Evolutionary conservation across 1,284 basidiomycete genomes (phyloP).

Genomic region (Butyriboletus appendiculatus): DNA sequence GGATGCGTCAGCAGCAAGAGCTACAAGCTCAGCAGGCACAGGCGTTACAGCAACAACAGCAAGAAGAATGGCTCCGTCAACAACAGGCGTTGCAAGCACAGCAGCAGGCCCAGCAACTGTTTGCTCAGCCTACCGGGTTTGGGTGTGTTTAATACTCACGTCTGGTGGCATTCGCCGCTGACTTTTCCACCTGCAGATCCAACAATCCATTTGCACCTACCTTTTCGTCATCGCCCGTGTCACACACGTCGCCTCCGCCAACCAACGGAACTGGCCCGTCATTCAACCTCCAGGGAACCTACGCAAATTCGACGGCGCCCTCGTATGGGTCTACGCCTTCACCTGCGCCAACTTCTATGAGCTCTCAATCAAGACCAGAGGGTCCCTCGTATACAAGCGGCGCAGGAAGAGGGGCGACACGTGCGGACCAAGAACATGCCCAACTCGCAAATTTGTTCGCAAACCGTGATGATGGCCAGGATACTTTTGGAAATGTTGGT

Average conservation of each 20-base stretch:
- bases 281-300: slow-evolving; percentile 68
- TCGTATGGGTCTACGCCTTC: slow-evolving; percentile 37
- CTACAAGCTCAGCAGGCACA: slow-evolving; percentile 42
- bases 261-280: slow-evolving; percentile 40
- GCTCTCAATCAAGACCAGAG: slow-evolving; percentile 31
- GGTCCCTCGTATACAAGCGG: slow-evolving; percentile 16
- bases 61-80: slow-evolving; percentile 70
- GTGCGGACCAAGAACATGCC: slow-evolving; percentile 63
- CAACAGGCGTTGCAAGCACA: slow-evolving; percentile 60
- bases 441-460: slow-evolving; percentile 82
- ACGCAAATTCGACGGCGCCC: slow-evolving; percentile 44
- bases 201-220: slow-evolving; percentile 91
- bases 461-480: slow-evolving; percentile 84
- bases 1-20: slow-evolving; percentile 49
- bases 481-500: slow-evolving; percentile 93
- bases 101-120: slow-evolving; percentile 60
- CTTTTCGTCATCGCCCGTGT: slow-evolving; percentile 41
- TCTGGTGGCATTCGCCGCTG: slow-evolving; percentile 1
- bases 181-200: slow-evolving; percentile 51
- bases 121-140: slow-evolving; percentile 70
- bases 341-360: slow-evolving; percentile 42
- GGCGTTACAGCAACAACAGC: slow-evolving; percentile 47
- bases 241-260: slow-evolving; percentile 36
- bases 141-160: slow-evolving; percentile 43
- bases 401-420: slow-evolving; percentile 36